A percentile compares a stretch with the other conserved stretches of the same genome.
phyloP scores from a whole-genome alignment of 495 filamentous ascomycete genomes.

The Xylaria bambusicola region DNA sequence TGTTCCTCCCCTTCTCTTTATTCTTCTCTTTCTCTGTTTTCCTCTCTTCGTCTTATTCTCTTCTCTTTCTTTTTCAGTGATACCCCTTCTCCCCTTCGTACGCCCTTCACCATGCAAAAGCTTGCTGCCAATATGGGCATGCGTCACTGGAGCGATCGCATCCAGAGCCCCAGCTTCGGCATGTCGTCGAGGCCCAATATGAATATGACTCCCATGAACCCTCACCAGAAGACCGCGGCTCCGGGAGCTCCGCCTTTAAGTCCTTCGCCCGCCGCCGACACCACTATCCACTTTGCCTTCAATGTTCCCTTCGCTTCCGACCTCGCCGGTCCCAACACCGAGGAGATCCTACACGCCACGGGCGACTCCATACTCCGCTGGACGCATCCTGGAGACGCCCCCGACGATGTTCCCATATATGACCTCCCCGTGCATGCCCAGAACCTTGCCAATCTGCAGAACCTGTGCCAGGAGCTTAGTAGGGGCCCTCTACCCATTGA shows the following conservation, averaged over 20 bases:
- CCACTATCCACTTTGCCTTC: slow-evolving; percentile 76
- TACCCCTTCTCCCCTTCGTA: slow-evolving; percentile 28
- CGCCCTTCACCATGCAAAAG: slow-evolving; percentile 75
- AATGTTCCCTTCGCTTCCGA: slow-evolving; percentile 93
- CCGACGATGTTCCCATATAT: slow-evolving; percentile 78
- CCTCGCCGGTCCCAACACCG: slow-evolving; percentile 83
- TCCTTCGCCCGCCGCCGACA: slow-evolving; percentile 64
- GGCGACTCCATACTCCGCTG: slow-evolving; percentile 80
- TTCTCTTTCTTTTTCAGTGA: slow-evolving; percentile 35
- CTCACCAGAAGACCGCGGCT: slow-evolving; percentile 65
- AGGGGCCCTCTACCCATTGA: slow-evolving; percentile 68
- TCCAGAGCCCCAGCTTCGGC: slow-evolving; percentile 76
- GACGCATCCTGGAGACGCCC: slow-evolving; percentile 85
- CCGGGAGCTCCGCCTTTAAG: slow-evolving; percentile 66
- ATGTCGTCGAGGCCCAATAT: slow-evolving; percentile 72
- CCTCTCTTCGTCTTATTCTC: slow-evolving; percentile 23
- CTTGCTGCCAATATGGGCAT: slow-evolving; percentile 77
- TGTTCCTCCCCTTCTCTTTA: slow-evolving; percentile 30
- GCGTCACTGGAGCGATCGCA: slow-evolving; percentile 92
- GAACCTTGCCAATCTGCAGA: slow-evolving; percentile 76
- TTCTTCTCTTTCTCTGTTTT: slow-evolving; percentile 26
- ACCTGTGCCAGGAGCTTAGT: slow-evolving; percentile 75
- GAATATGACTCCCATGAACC: slow-evolving; percentile 68
- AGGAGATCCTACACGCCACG: slow-evolving; percentile 89
- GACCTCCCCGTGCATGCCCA: slow-evolving; percentile 84